Conservation (phyloP, 345 rosid genomes). For the Euphorbia pulcherrima region DNA sequence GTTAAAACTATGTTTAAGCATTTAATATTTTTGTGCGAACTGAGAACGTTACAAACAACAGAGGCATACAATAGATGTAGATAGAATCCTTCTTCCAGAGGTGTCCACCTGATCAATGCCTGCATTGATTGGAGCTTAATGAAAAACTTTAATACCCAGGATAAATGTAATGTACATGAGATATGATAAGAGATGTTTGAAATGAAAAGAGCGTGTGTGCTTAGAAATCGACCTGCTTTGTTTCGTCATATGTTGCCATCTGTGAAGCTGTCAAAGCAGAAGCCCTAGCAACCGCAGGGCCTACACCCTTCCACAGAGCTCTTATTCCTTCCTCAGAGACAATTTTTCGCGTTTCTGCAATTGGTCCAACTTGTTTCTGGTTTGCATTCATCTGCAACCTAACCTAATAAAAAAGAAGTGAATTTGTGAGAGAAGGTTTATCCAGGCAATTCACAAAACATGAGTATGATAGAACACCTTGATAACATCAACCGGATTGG, state of each 20-base stretch:
- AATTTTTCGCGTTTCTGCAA: constrained; percentile 52
- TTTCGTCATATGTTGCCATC: constrained; percentile 88
- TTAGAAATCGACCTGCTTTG: constrained; percentile 70
- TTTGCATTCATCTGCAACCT: constrained; percentile 71
- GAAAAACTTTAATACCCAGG: constrained; percentile 2
- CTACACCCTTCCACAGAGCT: constrained; percentile 94
- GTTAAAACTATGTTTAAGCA: background rate
- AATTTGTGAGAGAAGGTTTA: constrained; percentile 9
- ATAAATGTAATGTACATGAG: background rate
- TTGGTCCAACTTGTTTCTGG: constrained; percentile 35
- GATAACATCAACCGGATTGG: constrained; percentile 81
- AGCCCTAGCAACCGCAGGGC: constrained; percentile 90
- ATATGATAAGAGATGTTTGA: constrained; percentile 12
- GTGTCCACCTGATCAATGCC: constrained; percentile 53
- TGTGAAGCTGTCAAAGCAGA: constrained; percentile 89
- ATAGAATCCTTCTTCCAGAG: constrained; percentile 69
- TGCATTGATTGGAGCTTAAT: constrained; percentile 27
- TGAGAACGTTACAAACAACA: background rate
- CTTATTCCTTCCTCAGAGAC: constrained; percentile 64
- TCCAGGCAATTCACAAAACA: constrained; percentile 5
- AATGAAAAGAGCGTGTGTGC: constrained; percentile 35
- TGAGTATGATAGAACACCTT: constrained; percentile 47
- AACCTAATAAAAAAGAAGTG: constrained; percentile 46
- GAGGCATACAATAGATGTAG: constrained; percentile 62
- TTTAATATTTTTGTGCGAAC: too few species aligned